phyloP scores from a whole-genome alignment of 2,329 filamentous ascomycete genomes.

The Chalaropsis thielavioides region DNA sequence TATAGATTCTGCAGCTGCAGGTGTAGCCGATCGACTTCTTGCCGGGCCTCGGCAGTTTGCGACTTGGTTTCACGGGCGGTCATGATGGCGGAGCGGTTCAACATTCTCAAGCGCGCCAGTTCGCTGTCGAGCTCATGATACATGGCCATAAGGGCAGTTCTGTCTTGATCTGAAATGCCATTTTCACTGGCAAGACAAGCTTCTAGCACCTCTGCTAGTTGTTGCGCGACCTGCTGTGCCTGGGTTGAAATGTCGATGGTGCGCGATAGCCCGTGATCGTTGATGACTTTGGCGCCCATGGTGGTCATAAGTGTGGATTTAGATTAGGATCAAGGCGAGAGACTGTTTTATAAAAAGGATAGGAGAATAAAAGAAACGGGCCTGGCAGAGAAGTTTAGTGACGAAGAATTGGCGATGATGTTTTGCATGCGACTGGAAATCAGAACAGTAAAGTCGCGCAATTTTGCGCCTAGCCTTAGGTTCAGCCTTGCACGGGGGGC shows the following conservation, averaged over 20 bases:
- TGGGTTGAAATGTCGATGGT: constrained; percentile 60
- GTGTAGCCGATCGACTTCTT: constrained; percentile 83
- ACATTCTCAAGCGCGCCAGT: constrained; percentile 63
- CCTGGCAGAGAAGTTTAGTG: background rate
- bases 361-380: background rate
- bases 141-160: background rate
- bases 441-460: background rate
- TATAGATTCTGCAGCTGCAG: constrained; percentile 89
- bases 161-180: constrained; percentile 21
- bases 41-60: constrained; percentile 69
- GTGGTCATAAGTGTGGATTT: background rate
- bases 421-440: background rate
- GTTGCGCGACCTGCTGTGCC: constrained; percentile 56
- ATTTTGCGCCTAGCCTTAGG: background rate
- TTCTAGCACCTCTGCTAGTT: constrained; percentile 42
- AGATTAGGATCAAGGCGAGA: background rate
- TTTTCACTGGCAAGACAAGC: constrained; percentile 31
- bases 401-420: background rate
- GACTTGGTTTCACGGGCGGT: constrained; percentile 74
- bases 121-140: constrained; percentile 35
- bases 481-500: background rate
- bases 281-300: constrained; percentile 22
- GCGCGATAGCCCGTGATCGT: constrained; percentile 40
- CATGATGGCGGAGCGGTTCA: constrained; percentile 71
- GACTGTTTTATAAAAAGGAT: background rate